Percentiles rank a stretch among this genome's conserved stretches.
Conservation (phyloP, 2,329 filamentous ascomycete species). For the Pseudogymnoascus sp. region DNA sequence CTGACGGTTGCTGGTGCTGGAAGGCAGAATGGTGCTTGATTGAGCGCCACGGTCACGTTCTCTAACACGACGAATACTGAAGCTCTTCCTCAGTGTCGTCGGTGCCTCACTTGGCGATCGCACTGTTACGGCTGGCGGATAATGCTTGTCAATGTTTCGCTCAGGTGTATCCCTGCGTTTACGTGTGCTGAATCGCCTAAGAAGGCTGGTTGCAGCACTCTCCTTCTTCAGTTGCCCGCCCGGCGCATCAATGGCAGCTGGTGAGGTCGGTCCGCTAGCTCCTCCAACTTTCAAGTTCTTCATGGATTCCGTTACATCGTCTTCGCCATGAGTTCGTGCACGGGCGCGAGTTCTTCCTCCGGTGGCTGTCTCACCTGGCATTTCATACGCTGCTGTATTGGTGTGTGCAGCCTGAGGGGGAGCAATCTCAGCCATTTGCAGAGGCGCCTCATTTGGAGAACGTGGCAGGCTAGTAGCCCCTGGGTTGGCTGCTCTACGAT, state of each 20-base stretch:
- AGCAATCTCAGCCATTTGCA: slow-evolving; percentile 65
- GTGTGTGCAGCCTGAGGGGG: slow-evolving; percentile 84
- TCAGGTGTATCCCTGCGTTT: slow-evolving; percentile 59
- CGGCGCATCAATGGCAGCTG: slow-evolving; percentile 48
- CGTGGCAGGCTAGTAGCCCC: slow-evolving; percentile 51
- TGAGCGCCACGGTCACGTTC: slow-evolving; percentile 42
- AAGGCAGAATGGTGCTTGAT: slow-evolving; percentile 43
- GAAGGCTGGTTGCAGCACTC: slow-evolving; percentile 73
- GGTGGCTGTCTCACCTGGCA: slow-evolving; percentile 81
- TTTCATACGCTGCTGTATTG: slow-evolving; percentile 75
- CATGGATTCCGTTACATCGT: slow-evolving; percentile 70
- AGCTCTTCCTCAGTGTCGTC: slow-evolving; percentile 70
- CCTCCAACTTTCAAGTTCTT: slow-evolving; percentile 56
- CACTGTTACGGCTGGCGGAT: slow-evolving; percentile 69
- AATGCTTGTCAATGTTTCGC: slow-evolving; percentile 56
- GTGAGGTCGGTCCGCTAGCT: slow-evolving; percentile 38
- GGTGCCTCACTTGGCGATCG: slow-evolving; percentile 65
- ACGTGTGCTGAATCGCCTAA: slow-evolving; percentile 86
- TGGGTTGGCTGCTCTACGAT: slow-evolving; percentile 51
- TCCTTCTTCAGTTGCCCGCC: slow-evolving; percentile 69
- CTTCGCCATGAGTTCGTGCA: slow-evolving; percentile 89
- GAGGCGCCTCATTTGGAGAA: slow-evolving; percentile 42
- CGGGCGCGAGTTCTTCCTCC: slow-evolving; percentile 76
- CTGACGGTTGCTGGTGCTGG: slow-evolving; percentile 60
- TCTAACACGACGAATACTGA: slow-evolving; percentile 65